Base-by-base conservation (phyloP, 2,329 filamentous ascomycete species). In the Teratosphaeria destructans region DNA sequence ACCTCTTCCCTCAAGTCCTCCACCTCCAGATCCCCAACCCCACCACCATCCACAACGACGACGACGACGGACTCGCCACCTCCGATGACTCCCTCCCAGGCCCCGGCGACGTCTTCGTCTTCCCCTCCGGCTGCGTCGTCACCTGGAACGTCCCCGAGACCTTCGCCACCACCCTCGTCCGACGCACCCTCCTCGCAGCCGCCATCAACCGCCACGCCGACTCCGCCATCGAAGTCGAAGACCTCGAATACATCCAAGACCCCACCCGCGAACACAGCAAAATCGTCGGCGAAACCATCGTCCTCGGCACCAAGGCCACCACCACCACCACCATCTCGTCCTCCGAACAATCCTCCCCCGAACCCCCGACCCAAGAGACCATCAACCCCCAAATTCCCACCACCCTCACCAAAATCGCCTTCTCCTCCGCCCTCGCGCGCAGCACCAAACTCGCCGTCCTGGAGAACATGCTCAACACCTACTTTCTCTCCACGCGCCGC, bases 391-490 rank as follows among this genome's bases (percentile, higher is more conserved):
- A 68, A 55, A 63, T 83, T 35, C 82, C 85, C 66, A 83, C 81
- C 0, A 89, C 93, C 1, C 81, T 96, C 14, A 91, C 92, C 66
- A 96, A 97, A 72, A 93, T 97, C 63, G 94, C 94, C 52, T 97
- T 97, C 74, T 96, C 93, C 0, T 96, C 91, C 0, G 93, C 93
- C 1, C 82, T 99, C 10, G 93, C 94, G 5, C 83, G 94, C 58
- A 94, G 88, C 68, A 96, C 94, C 5, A 97, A 97, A 73, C 82
- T 99, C 12, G 93, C 91, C 43, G 90, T 96, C 3, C 82, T 99
- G 26, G 94, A 99, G 74, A 88, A 85, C 57, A 83, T 90, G 43
- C 80, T 97, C 16, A 85, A 84, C 49, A 83, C 85, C 57, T 97
- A 97, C 75, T 92, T 97, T 67, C 85, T 91, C 68, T 90, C 87